Base-by-base conservation (phyloP, 257 asterid genomes). In the Petrea volubilis region DNA sequence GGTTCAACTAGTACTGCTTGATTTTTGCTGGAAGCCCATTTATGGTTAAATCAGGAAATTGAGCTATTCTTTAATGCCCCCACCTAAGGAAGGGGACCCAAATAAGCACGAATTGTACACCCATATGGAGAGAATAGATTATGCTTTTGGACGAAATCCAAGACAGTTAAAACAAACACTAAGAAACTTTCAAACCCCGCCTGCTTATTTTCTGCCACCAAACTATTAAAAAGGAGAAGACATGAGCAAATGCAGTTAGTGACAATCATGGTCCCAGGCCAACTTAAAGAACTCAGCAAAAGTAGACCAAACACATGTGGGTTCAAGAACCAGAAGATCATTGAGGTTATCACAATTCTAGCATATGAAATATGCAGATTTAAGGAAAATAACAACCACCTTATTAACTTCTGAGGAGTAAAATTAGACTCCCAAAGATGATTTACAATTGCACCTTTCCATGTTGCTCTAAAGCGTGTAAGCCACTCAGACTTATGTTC, bases 401-500 rank as follows among this genome's bases (percentile, higher is more conserved):
- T 94, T 74, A 94, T 44, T 78, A 94, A 27, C 83, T 79, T 94
- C 85, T 86, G 94, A 2, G 99, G 99, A 31, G 97, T 94, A 70
- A 91, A 88, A 85, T 94, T 94, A 68, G 99, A 85, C 84, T 94
- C 99, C 99, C 99, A 94, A 17, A 94, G 82, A 83, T 88, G 99
- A 86, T 91, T 89, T 41, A 89, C 1, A 73, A 91, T 52, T 71
- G 83, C 90, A 61, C 97, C 99, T 75, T 91, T 94, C 99, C 99
- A 94, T 20, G 99, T 73, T 60, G 94, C 82, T 70, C 85, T 83
- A 68, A 91, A 91, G 60, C 47, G 83, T 52, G 86, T 81, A 66
- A 89, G 67, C 88, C 90, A 57, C 75, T 87, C 95, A 4, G 84
- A 80, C 74, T 29, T 82, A 49, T 88, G 83, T 47, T 94, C 97